Evolutionary conservation across 1,139 yeast genomes (phyloP), one percentile per base, ranked within the genome.

Genomic region (Candida sp.): DNA sequence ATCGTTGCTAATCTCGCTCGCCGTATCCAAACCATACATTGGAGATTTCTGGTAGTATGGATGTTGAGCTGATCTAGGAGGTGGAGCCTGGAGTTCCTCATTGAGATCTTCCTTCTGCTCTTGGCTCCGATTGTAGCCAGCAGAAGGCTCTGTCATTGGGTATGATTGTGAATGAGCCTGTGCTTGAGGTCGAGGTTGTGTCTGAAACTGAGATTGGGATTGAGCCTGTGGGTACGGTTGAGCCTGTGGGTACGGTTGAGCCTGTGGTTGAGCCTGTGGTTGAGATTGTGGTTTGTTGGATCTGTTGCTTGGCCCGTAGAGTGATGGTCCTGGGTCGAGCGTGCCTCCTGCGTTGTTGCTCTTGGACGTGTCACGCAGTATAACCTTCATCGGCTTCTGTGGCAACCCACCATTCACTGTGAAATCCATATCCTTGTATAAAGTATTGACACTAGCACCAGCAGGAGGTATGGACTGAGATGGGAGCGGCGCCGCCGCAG

Each of bases 381-480:
- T 62, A 5, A 72, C 70, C 48, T 63, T 70, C 81, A 77, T 76
- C 7, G 78, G 79, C 55, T 77, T 77, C 62, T 66, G 55, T 0
- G 81, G 81, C 26, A 76, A 65, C 49, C 70, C 68, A 2, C 81
- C 81, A 59, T 75, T 73, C 6, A 77, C 67, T 2, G 81, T 76
- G 59, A 76, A 77, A 54, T 77, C 81, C 56, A 76, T 60, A 47
- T 67, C 70, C 42, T 68, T 67, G 54, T 77, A 76, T 41, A 58
- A 58, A 34, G 65, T 70, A 9, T 37, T 30, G 11, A 30, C 23
- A 27, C 28, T 43, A 11, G 33, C n/a, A 12, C 27, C 27, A 28
- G 50, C 49, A 35, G 51, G 38, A 12, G 43, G 37, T 23, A 35
- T 37, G n/a, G 31, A 30, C 11, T 41, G 30, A 35, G 46, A 30